Evolutionary conservation across 352 stramenopile genomes (phyloP), one percentile per base, ranked within the genome.

Genomic region (Phytopythium aichiense): DNA sequence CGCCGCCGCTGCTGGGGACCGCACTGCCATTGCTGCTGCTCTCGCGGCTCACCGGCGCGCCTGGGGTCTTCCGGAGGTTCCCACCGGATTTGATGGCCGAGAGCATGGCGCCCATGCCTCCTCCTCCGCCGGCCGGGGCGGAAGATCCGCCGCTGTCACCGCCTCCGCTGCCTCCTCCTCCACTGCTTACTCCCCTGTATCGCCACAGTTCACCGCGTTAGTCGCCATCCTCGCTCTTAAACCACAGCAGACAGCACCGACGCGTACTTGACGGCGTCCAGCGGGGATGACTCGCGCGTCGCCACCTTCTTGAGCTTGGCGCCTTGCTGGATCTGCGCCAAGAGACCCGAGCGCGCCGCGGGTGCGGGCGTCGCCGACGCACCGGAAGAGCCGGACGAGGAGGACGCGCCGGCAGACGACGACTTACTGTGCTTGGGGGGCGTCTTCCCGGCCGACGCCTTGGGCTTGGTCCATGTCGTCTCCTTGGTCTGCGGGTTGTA

Each of bases 401-500:
- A 30, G 1, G 45, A 30, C 5, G 45, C 25, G 45, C 52, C 43
- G 1, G 61, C 53, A 40, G 35, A 40, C 1, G 46, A n/a, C 3
- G 31, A 25, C 53, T 71, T 58, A 40, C 77, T 65, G 37, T 82
- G 68, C 60, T 86, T 83, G n/a, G 68, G 63, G 16, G 69, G 63
- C 22, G 66, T 75, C 57, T 76, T 77, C 22, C 58, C 55, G 25
- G 71, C 53, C 15, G 75, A 61, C 9, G 69, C 66, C 23, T 56
- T 49, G 8, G 64, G 86, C 13, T 76, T 77, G 37, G 92, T 88
- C 88, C 88, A 96, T 51, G 84, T 94, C 58, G 88, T 96, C 61
- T 88, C 83, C 64, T 95, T 95, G 4, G 84, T 94, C 60, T 89
- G 68, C n/a, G 81, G 74, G 60, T 96, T 94, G 74, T 95, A 96